Conservation (phyloP, 2,329 filamentous ascomycete species). For the Rosellinia necatrix region DNA sequence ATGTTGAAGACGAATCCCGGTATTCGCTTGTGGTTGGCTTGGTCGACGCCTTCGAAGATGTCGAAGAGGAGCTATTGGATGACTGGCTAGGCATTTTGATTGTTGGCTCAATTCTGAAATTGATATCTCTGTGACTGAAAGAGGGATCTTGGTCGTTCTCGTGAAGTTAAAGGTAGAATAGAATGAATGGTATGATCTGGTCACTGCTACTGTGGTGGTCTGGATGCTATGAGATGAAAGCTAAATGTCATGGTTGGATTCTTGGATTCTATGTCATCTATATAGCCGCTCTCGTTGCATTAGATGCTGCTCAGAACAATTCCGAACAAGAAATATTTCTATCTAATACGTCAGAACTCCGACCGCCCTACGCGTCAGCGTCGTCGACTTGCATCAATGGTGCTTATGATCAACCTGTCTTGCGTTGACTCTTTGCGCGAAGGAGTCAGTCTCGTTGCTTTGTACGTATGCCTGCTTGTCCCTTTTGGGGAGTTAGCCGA, state of each 20-base stretch:
- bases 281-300: neutral
- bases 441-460: neutral
- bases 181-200: neutral
- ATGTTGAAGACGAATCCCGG: conserved; percentile 28
- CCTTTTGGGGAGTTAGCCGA: conserved; percentile 26
- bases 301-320: neutral
- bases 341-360: conserved; percentile 1
- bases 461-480: conserved; percentile 9
- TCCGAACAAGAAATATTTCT: neutral
- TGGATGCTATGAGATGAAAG: neutral
- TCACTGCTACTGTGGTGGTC: conserved; percentile 3
- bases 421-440: conserved; percentile 17
- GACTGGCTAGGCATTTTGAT: conserved; percentile 20
- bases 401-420: conserved; percentile 6
- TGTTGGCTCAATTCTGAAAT: neutral
- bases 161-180: neutral
- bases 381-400: conserved; percentile 15
- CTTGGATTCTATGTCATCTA: neutral
- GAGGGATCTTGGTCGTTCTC: neutral
- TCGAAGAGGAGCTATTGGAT: conserved; percentile 8
- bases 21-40: conserved; percentile 1
- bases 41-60: conserved; percentile 10
- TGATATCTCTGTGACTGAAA: neutral
- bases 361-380: conserved; percentile 13
- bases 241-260: conserved; percentile 2